phyloP scores from a whole-genome alignment of 495 filamentous ascomycete genomes.

The Aspergillus sparsus region DNA sequence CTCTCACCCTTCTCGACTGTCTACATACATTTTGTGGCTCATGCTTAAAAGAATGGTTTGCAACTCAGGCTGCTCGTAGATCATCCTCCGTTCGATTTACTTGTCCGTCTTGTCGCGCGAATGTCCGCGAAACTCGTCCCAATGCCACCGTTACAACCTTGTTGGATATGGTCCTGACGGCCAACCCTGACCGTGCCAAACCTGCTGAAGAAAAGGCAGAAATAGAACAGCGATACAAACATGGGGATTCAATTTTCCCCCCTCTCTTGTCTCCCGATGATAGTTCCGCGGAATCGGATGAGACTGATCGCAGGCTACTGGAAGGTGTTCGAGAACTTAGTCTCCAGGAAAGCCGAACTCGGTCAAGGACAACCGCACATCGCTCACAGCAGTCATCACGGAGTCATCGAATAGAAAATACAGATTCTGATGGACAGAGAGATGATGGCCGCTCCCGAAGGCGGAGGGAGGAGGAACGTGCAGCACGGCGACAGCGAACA shows the following conservation, averaged over 20 bases:
- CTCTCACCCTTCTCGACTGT: conserved; percentile 93
- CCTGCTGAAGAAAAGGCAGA: conserved; percentile 69
- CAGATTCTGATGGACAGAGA: conserved; percentile 34
- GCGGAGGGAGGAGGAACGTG: conserved; percentile 48
- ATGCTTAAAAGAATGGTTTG: conserved; percentile 94
- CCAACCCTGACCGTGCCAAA: conserved; percentile 71
- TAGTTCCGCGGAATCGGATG: conserved; percentile 43
- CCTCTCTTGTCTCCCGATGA: conserved; percentile 17
- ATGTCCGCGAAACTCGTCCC: conserved; percentile 76
- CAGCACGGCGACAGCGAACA: conserved; percentile 33
- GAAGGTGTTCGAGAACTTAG: conserved; percentile 71
- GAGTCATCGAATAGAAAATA: conserved; percentile 31
- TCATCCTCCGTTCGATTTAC: conserved; percentile 61
- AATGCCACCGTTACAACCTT: conserved; percentile 57
- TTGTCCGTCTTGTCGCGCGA: conserved; percentile 88
- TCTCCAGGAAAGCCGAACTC: conserved; percentile 58
- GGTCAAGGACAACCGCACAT: conserved; percentile 34
- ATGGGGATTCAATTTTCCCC: conserved; percentile 69
- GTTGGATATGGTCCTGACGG: conserved; percentile 54
- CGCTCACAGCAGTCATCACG: conserved; percentile 28
- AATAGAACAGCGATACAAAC: conserved; percentile 67
- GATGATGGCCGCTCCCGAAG: conserved; percentile 43
- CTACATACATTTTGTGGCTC: conserved; percentile 96
- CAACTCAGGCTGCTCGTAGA: conserved; percentile 56
- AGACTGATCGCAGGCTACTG: conserved; percentile 68